These are phyloP conservation scores for Nannochloropsis salina DNA, from an alignment of 108 stramenopile genomes.

Conservation along the genomic window DNA sequence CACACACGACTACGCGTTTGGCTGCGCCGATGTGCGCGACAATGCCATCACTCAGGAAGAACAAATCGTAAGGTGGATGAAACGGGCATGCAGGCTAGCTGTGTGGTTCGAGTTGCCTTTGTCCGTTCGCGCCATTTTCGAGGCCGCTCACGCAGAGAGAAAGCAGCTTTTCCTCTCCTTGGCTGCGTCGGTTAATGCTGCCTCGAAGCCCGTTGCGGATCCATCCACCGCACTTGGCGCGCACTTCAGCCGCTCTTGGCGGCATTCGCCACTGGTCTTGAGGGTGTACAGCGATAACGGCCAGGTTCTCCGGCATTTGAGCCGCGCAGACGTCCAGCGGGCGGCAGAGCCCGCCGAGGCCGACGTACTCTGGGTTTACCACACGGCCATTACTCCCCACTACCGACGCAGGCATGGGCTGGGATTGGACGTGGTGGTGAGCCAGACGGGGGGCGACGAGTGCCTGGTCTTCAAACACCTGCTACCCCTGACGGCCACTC, in stretches of 20 bases:
- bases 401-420: background rate
- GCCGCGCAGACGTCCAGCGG: background rate
- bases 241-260: background rate
- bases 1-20: background rate
- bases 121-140: background rate
- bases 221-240: background rate
- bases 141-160: background rate
- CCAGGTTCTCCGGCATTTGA: background rate
- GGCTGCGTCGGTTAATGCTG: no score
- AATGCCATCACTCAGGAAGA: background rate
- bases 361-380: background rate
- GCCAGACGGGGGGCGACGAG: background rate
- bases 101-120: background rate
- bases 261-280: background rate
- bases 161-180: background rate
- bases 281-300: background rate
- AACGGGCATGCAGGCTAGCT: background rate
- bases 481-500: background rate
- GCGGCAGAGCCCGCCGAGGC: background rate
- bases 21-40: background rate
- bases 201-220: background rate
- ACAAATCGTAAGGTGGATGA: background rate
- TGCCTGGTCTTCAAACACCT: background rate
- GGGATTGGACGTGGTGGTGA: background rate
- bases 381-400: background rate